These are phyloP conservation scores for Dysphania ambrosioides DNA, from an alignment of 148 eudicot genomes.

Conservation along the genomic window DNA sequence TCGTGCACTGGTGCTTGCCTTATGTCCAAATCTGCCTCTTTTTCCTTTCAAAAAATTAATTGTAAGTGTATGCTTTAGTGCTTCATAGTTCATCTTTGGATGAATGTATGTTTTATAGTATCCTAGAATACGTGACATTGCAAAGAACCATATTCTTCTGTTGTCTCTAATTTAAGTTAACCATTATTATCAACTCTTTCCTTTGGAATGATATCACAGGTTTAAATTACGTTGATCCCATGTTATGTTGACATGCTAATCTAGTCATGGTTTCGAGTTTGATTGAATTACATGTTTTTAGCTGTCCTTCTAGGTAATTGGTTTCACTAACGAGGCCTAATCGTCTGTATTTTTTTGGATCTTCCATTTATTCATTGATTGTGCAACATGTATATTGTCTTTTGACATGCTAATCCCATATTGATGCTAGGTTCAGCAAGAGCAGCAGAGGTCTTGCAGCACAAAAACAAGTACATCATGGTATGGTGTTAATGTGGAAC, in stretches of 20 bases:
- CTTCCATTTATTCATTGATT: neutral
- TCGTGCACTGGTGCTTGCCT: neutral
- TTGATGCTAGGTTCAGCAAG: constrained; percentile 8
- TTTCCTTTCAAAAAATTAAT: no score
- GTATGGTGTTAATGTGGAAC: constrained; percentile 1
- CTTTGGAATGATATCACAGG: neutral
- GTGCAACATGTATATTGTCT: neutral
- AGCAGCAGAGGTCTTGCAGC: neutral
- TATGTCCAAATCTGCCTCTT: no score
- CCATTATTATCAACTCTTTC: neutral
- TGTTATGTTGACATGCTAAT: no score
- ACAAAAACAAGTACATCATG: neutral
- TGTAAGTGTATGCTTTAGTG: no score
- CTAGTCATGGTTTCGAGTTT: no score
- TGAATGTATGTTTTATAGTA: neutral
- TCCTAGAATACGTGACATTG: no score
- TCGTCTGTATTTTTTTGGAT: no score
- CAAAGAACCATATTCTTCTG: neutral
- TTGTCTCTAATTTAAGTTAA: neutral
- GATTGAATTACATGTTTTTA: no score
- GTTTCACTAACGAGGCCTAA: no score
- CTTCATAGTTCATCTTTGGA: neutral
- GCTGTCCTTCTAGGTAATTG: no score
- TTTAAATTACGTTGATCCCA: no score
- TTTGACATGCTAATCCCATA: neutral